These are phyloP conservation scores for Monosporascus sp. DNA, from an alignment of 2,329 filamentous ascomycete genomes.

Conservation along the genomic window DNA sequence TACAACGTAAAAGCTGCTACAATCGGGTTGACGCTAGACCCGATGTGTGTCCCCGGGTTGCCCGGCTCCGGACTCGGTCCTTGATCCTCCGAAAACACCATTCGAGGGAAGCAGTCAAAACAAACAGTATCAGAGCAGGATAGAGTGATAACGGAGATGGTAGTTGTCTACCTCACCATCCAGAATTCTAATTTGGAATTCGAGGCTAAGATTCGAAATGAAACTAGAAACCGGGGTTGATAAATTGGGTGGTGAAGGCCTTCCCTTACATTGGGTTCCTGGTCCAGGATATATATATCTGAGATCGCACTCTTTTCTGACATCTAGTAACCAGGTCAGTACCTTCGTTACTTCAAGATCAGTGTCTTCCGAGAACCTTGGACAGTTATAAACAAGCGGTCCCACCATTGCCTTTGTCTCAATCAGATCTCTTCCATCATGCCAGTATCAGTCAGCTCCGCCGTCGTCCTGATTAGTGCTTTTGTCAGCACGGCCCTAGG, in stretches of 20 bases:
- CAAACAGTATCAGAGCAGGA: background rate
- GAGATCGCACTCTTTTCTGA: too few relatives aligned
- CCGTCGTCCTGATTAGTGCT: constrained; percentile 16
- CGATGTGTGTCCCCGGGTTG: constrained; percentile 11
- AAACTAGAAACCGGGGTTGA: background rate
- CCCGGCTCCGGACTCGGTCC: constrained; percentile 12
- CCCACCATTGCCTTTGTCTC: too few relatives aligned
- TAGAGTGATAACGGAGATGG: background rate
- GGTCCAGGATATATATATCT: background rate
- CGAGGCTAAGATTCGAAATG: background rate
- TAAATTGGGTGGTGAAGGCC: background rate
- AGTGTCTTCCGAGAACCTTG: too few relatives aligned
- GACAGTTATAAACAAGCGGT: too few relatives aligned
- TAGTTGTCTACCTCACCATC: background rate
- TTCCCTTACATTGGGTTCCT: background rate
- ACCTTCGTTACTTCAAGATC: too few relatives aligned
- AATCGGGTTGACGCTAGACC: constrained; percentile 3
- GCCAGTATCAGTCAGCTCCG: constrained; percentile 14
- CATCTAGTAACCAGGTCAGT: too few relatives aligned
- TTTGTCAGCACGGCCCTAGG: constrained; percentile 22
- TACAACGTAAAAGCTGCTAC: too few relatives aligned
- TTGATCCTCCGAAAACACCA: constrained; percentile 10
- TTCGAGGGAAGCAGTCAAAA: constrained; percentile 8
- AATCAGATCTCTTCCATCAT: constrained; percentile 1
- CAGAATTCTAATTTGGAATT: background rate